Evolutionary conservation across 2,329 filamentous ascomycete genomes (phyloP).

Genomic region (Beauveria varroae): DNA sequence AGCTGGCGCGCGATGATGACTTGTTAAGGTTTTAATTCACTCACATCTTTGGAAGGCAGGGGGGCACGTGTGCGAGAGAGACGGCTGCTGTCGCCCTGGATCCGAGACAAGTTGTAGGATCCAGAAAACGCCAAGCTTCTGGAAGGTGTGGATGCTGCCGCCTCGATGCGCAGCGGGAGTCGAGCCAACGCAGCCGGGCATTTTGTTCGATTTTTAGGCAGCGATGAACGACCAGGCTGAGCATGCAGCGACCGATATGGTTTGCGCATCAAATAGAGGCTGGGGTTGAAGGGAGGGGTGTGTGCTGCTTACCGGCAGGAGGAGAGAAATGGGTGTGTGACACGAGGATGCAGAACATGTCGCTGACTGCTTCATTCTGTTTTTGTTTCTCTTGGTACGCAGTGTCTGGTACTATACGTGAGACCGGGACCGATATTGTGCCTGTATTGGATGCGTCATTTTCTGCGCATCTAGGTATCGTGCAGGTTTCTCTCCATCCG

Average conservation of each 20-base stretch:
- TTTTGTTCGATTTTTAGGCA: background rate
- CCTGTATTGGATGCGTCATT: constrained; percentile 2
- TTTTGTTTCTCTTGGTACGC: background rate
- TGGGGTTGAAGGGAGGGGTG: background rate
- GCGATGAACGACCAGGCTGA: background rate
- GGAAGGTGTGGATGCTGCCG: background rate
- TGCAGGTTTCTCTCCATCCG: background rate
- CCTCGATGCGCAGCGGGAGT: background rate
- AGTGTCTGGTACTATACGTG: background rate
- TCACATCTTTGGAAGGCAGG: background rate
- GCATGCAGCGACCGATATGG: background rate
- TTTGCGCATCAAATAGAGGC: background rate
- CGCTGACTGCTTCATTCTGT: background rate
- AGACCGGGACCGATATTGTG: background rate
- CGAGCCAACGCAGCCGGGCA: background rate
- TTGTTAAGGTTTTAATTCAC: background rate
- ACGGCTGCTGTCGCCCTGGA: background rate
- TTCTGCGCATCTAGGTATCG: background rate
- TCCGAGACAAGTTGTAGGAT: background rate
- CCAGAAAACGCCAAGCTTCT: background rate
- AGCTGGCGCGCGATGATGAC: background rate
- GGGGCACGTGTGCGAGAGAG: background rate
- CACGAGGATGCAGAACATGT: background rate
- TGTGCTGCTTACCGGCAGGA: background rate
- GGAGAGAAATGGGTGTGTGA: background rate